phyloP scores from a whole-genome alignment of 2,329 filamentous ascomycete genomes.

The Microdochium bolleyi region DNA sequence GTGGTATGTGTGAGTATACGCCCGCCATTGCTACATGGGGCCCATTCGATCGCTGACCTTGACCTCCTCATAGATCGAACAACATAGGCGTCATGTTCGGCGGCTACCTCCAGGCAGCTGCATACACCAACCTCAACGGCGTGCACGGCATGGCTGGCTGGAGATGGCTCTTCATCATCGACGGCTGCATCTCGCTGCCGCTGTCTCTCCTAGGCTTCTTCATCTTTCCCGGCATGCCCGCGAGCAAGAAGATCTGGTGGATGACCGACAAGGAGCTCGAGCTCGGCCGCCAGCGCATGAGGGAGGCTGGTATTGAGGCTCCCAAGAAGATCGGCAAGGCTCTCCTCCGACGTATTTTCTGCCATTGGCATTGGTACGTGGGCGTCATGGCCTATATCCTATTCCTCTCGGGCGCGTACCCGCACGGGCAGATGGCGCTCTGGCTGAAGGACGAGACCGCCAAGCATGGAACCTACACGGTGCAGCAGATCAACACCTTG shows the following conservation, averaged over 20 bases:
- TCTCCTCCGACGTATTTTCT: constrained; percentile 17
- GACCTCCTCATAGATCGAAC: constrained; percentile 14
- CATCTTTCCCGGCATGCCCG: constrained; percentile 27
- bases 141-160: constrained; percentile 6
- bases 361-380: constrained; percentile 18
- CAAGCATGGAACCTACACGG: constrained; percentile 6
- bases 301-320: constrained; percentile 7
- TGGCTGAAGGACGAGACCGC: constrained; percentile 9
- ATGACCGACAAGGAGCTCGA: constrained; percentile 19
- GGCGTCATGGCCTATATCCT: constrained; percentile 13
- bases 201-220: constrained; percentile 39
- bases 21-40: neutral
- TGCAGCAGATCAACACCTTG: constrained; percentile 10
- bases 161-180: constrained; percentile 30
- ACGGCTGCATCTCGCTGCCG: constrained; percentile 41
- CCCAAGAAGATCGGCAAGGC: constrained; percentile 11
- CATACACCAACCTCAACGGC: constrained; percentile 21
- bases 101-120: constrained; percentile 40
- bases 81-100: constrained; percentile 39
- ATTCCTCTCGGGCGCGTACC: constrained; percentile 9
- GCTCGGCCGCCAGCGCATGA: constrained; percentile 21
- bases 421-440: constrained; percentile 9
- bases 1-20: constrained; percentile 28
- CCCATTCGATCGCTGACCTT: neutral
- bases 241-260: constrained; percentile 22